Evolutionary conservation across 2,329 filamentous ascomycete species (phyloP), one percentile per base, ranked within the genome.

Genomic region (Xylaria polymorpha): DNA sequence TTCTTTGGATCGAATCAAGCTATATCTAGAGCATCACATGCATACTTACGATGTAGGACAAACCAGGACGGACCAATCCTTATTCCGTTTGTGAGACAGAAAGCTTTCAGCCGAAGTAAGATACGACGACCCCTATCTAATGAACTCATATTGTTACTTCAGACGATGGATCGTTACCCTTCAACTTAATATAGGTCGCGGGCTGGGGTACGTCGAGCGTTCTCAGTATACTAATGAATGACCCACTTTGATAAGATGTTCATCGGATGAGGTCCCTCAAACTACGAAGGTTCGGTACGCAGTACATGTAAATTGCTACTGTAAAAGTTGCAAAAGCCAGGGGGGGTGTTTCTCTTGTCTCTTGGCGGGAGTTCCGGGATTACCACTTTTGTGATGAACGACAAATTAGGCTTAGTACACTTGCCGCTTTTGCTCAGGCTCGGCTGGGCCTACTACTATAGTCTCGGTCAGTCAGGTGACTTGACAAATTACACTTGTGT

Each of bases 371-470:
- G 14, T 51, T 14, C 22, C 18, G 5, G 41, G 12, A n/a, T 32
- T 48, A n/a, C 25, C 25, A 15, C 25, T 53, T 51, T 51, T 8
- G 48, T 51, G 29, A 25, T 2, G 25, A 7, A 29, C 3, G 50
- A 35, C 29, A 53, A 10, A n/a, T 32, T n/a, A 5, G 50, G 50
- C 15, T 18, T 53, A 53, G 50, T 25, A 1, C 15, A 53, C 8
- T n/a, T 53, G 9, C 50, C 25, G 48, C 50, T 53, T 53, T 35
- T 51, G 48, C 48, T 18, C 25, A 3, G 50, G 48, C 22, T 53
- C 50, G 50, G 50, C 25, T 32, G 6, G 29, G 15, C 25, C 15
- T 32, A n/a, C 50, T 18, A n/a, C 14, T 51, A 1, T 53, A 29
- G 25, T 29, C 25, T 29, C 25, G 3, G 7, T 2, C 10, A 9